phyloP scores from a whole-genome alignment of 768 basidiomycete genomes.

The Suillus lakei region DNA sequence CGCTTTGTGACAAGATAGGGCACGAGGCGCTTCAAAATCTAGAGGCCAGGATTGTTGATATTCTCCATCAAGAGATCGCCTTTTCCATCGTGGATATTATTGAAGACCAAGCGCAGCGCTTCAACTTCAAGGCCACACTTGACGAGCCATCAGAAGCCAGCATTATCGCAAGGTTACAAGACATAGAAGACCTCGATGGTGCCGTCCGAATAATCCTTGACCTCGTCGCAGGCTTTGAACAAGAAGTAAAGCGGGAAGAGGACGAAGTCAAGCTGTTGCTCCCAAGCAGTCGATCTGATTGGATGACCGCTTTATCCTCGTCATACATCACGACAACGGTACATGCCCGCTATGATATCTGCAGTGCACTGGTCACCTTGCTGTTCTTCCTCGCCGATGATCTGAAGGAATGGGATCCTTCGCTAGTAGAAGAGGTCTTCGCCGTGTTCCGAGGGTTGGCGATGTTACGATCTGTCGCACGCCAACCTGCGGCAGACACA shows the following conservation, averaged over 20 bases:
- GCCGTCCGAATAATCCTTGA: constrained; percentile 65
- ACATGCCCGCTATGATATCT: constrained; percentile 77
- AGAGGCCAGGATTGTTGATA: constrained; percentile 63
- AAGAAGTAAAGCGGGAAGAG: constrained; percentile 73
- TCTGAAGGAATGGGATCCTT: constrained; percentile 64
- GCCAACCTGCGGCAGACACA: constrained; percentile 57
- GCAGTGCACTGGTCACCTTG: constrained; percentile 64
- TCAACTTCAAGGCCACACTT: constrained; percentile 57
- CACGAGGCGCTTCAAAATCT: constrained; percentile 57
- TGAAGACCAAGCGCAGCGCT: constrained; percentile 61
- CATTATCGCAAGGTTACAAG: constrained; percentile 63
- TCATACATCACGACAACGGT: constrained; percentile 66
- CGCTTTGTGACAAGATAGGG: constrained; percentile 62
- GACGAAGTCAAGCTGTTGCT: constrained; percentile 64
- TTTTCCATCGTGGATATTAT: constrained; percentile 80
- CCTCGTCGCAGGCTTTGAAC: constrained; percentile 73
- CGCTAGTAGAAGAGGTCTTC: constrained; percentile 73
- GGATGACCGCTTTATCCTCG: constrained; percentile 64
- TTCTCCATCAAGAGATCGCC: constrained; percentile 77
- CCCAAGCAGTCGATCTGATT: constrained; percentile 60
- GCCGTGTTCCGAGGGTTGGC: constrained; percentile 80
- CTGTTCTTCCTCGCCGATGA: constrained; percentile 75
- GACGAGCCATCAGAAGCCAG: constrained; percentile 65
- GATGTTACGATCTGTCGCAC: constrained; percentile 65
- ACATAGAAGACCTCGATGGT: constrained; percentile 58